Percentiles rank a stretch among this genome's conserved stretches.
Evolutionary conservation across 306 rosid genomes (phyloP).

Genomic region (Citrullus amarus): DNA sequence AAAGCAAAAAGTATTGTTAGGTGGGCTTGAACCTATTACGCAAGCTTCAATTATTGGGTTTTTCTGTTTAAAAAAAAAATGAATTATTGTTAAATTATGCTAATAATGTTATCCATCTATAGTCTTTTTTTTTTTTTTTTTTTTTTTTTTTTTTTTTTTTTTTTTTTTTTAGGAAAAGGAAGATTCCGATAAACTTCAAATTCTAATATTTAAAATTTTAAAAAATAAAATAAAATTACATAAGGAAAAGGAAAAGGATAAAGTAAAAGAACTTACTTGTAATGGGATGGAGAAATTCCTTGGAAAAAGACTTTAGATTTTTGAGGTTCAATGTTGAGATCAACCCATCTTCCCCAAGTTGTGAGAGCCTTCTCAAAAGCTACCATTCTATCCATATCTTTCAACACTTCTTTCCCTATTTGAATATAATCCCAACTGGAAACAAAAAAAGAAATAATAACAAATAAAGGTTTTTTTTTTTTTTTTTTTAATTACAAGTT

Average conservation of each 20-base stretch:
- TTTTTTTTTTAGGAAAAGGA: too few species aligned
- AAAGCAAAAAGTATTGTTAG: not conserved
- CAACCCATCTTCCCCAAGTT: constrained; percentile 82
- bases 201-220: too few species aligned
- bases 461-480: too few species aligned
- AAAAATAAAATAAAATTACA: not conserved
- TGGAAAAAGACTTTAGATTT: constrained; percentile 57
- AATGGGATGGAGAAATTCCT: constrained; percentile 96
- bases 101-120: not conserved
- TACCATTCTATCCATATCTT: constrained; percentile 73
- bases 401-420: constrained; percentile 26
- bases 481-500: too few species aligned
- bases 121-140: too few species aligned
- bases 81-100: not conserved
- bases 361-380: constrained; percentile 71
- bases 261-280: constrained; percentile 40
- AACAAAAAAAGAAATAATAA: too few species aligned
- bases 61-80: too few species aligned
- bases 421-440: constrained; percentile 72
- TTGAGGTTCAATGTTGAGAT: constrained; percentile 40
- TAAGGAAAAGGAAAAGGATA: not conserved
- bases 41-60: not conserved
- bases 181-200: too few species aligned
- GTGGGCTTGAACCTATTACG: not conserved
- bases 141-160: too few species aligned